Percentiles rank a stretch among this genome's conserved stretches.
phyloP scores from a whole-genome alignment of 2,329 filamentous ascomycete genomes.

The Cylindrodendrum hubeiense region DNA sequence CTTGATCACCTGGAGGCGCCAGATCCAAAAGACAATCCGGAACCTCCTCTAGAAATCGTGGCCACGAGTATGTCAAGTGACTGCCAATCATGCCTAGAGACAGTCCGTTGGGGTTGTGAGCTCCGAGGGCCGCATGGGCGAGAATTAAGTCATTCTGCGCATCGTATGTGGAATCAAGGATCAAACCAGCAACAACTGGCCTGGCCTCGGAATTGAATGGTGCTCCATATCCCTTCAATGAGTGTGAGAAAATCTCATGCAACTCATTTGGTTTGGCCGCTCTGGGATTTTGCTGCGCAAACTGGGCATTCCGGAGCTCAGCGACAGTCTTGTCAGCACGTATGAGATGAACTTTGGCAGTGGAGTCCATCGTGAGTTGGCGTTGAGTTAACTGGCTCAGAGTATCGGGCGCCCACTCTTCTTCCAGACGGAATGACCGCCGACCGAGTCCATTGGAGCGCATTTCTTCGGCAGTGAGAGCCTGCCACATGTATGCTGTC shows the following conservation, averaged over 20 bases:
- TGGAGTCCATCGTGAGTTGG: slow-evolving; percentile 6
- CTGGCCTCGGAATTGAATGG: slow-evolving; percentile 53
- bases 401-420: slow-evolving; percentile 78
- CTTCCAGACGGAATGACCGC: slow-evolving; percentile 79
- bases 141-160: slow-evolving; percentile 68
- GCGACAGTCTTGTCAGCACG: slow-evolving; percentile 74
- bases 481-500: slow-evolving; percentile 82
- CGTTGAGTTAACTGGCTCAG: slow-evolving; percentile 56
- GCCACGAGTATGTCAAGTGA: slow-evolving; percentile 77
- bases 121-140: slow-evolving; percentile 75
- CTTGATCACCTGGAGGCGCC: slow-evolving; percentile 50
- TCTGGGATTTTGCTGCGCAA: slow-evolving; percentile 72
- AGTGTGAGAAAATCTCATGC: slow-evolving; percentile 47
- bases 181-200: slow-evolving; percentile 77
- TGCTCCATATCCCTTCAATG: slow-evolving; percentile 60
- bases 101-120: slow-evolving; percentile 63
- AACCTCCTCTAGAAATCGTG: slow-evolving; percentile 77
- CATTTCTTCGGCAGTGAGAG: slow-evolving; percentile 82
- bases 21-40: slow-evolving; percentile 59
- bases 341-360: slow-evolving; percentile 74
- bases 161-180: slow-evolving; percentile 79
- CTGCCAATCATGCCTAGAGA: slow-evolving; percentile 80
- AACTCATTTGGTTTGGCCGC: slow-evolving; percentile 70
- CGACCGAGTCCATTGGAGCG: slow-evolving; percentile 76
- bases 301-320: slow-evolving; percentile 73